Conservation (phyloP, 2,329 filamentous ascomycete species). For the Microdochium bolleyi region DNA sequence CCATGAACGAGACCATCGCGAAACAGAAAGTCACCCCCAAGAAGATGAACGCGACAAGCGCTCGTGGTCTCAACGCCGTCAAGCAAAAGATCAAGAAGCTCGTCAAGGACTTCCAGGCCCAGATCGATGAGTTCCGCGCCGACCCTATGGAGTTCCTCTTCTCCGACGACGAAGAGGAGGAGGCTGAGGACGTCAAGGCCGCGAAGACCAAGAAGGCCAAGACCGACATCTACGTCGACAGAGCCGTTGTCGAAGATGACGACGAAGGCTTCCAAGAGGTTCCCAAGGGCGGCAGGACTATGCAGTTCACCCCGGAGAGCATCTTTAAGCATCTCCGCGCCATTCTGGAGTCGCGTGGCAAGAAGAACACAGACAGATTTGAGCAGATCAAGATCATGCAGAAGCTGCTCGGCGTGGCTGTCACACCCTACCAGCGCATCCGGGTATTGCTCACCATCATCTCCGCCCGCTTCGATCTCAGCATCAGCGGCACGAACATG, state of each 20-base stretch:
- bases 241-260: slow-evolving; percentile 44
- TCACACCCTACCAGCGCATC: slow-evolving; percentile 88
- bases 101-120: slow-evolving; percentile 85
- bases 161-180: slow-evolving; percentile 66
- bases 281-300: slow-evolving; percentile 77
- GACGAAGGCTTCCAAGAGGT: slow-evolving; percentile 87
- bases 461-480: slow-evolving; percentile 90
- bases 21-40: slow-evolving; percentile 95
- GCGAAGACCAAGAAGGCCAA: slow-evolving; percentile 46
- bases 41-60: slow-evolving; percentile 98
- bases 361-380: slow-evolving; percentile 93
- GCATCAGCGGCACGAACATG: slow-evolving; percentile 77
- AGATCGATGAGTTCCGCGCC: slow-evolving; percentile 80
- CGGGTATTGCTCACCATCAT: slow-evolving; percentile 86
- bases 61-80: slow-evolving; percentile 89
- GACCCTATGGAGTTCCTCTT: slow-evolving; percentile 36
- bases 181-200: slow-evolving; percentile 30
- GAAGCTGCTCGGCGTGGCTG: slow-evolving; percentile 83
- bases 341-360: slow-evolving; percentile 92
- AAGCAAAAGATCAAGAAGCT: slow-evolving; percentile 99
- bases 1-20: slow-evolving; percentile 85
- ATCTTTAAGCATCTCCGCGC: slow-evolving; percentile 94
- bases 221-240: slow-evolving; percentile 36
- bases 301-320: slow-evolving; percentile 92
- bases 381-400: slow-evolving; percentile 98